Percentiles rank a stretch among this genome's conserved stretches.
These are phyloP conservation scores for Nelumbo lutea DNA, from an alignment of 164 flowering plant species.

Conservation along the genomic window DNA sequence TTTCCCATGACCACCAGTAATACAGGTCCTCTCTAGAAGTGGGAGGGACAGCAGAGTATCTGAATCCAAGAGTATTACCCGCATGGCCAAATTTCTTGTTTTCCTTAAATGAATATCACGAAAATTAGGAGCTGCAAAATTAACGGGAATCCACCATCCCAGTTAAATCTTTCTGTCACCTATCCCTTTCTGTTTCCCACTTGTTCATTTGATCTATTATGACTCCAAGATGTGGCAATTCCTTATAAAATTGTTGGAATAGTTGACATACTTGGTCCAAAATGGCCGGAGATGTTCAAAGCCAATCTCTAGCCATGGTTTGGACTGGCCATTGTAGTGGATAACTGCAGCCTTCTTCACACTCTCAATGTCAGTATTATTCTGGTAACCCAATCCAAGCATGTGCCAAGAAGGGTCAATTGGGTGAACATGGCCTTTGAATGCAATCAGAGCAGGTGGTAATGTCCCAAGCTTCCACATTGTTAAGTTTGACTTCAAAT, in stretches of 20 bases:
- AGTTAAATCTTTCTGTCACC: constrained; percentile 3
- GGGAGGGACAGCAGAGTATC: constrained; percentile 15
- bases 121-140: constrained; percentile 5
- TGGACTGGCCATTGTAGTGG: constrained; percentile 96
- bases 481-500: constrained; percentile 76
- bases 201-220: constrained; percentile 21
- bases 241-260: constrained; percentile 81
- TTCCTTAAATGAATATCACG: constrained; percentile 14
- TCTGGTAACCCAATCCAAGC: constrained; percentile 98
- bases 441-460: constrained; percentile 98
- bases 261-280: constrained; percentile 93
- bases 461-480: constrained; percentile 96
- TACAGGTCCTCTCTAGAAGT: constrained; percentile 14
- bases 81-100: constrained; percentile 9
- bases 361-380: constrained; percentile 60
- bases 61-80: constrained; percentile 7
- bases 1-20: constrained; percentile 13
- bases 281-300: constrained; percentile 90
- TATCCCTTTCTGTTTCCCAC: constrained; percentile 10
- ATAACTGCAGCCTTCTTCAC: constrained; percentile 88
- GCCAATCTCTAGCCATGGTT: constrained; percentile 94
- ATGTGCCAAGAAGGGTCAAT: constrained; percentile 97
- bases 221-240: constrained; percentile 89
- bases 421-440: constrained; percentile 79
- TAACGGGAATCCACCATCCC: constrained; percentile 17